These are phyloP conservation scores for Cornus suecica DNA, from an alignment of 148 eudicot genomes.

Conservation along the genomic window DNA sequence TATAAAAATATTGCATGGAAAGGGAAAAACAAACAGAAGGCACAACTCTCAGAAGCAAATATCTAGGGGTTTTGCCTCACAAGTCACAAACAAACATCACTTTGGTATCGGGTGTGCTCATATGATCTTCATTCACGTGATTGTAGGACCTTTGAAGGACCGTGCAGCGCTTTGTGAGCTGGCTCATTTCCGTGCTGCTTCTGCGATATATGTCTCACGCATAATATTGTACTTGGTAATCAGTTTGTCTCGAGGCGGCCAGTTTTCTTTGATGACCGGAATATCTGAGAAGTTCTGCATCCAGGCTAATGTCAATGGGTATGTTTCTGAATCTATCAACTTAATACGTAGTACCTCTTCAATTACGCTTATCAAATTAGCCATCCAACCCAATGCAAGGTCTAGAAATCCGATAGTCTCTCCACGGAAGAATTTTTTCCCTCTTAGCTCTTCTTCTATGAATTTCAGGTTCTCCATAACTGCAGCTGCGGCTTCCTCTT, in stretches of 20 bases:
- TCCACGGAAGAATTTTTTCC: slow-evolving; percentile 15
- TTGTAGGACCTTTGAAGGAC: background rate
- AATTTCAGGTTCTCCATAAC: slow-evolving; percentile 11
- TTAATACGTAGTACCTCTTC: slow-evolving; percentile 11
- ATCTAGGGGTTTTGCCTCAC: background rate
- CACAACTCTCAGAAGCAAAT: background rate
- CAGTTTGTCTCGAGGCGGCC: slow-evolving; percentile 20
- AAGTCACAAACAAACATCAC: background rate
- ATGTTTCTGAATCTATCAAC: slow-evolving; percentile 12
- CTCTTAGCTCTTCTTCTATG: slow-evolving; percentile 14
- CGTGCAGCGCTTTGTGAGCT: background rate
- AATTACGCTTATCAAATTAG: slow-evolving; percentile 6
- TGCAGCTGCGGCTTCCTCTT: slow-evolving; percentile 14
- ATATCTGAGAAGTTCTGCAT: slow-evolving; percentile 15
- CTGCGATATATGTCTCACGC: background rate
- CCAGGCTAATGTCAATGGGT: slow-evolving; percentile 8
- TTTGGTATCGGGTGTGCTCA: background rate
- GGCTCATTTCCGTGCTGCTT: slow-evolving; percentile 1
- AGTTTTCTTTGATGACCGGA: slow-evolving; percentile 19
- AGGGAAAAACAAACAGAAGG: background rate
- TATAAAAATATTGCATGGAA: too few species aligned
- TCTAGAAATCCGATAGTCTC: slow-evolving; percentile 20
- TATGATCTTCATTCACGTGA: background rate
- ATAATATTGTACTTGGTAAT: slow-evolving; percentile 9
- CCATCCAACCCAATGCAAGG: slow-evolving; percentile 18